phyloP scores from a whole-genome alignment of 768 basidiomycete species.

The Butyriboletus loyo region DNA sequence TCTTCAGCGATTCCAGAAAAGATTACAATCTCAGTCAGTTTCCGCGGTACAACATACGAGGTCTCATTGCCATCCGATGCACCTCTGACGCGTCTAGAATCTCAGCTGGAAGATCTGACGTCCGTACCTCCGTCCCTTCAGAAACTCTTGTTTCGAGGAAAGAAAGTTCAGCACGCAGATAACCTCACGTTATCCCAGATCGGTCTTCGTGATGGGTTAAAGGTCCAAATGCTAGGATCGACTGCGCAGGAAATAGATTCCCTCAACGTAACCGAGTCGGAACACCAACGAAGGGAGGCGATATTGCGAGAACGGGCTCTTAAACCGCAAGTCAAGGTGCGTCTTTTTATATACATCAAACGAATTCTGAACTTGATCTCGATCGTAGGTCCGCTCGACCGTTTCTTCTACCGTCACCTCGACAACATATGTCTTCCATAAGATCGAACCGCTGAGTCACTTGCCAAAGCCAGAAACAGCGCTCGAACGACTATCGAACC shows the following conservation, averaged over 20 bases:
- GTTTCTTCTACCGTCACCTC: conserved; percentile 38
- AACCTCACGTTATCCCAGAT: conserved; percentile 37
- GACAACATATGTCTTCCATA: conserved; percentile 59
- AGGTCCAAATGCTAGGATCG: conserved; percentile 69
- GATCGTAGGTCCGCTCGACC: conserved; percentile 56
- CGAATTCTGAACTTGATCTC: not conserved
- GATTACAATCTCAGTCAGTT: conserved; percentile 33
- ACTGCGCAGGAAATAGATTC: conserved; percentile 56
- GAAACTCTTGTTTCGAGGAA: conserved; percentile 74
- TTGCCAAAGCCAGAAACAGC: conserved; percentile 64
- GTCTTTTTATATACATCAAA: not conserved
- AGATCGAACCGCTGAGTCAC: conserved; percentile 56
- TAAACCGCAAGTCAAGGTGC: conserved; percentile 58
- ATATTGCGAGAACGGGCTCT: conserved; percentile 58
- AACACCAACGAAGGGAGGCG: conserved; percentile 52
- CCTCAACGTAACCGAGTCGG: conserved; percentile 54
- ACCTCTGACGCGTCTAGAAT: conserved; percentile 51
- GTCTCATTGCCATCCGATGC: conserved; percentile 49
- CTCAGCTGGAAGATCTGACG: conserved; percentile 58
- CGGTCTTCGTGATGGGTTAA: conserved; percentile 63
- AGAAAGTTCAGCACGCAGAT: conserved; percentile 37
- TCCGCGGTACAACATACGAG: conserved; percentile 47
- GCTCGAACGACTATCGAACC: conserved; percentile 47
- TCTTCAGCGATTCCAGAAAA: conserved; percentile 4
- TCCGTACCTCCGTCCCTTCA: conserved; percentile 62